phyloP scores from a whole-genome alignment of 2,329 filamentous ascomycete genomes.

The Lomentospora prolificans region DNA sequence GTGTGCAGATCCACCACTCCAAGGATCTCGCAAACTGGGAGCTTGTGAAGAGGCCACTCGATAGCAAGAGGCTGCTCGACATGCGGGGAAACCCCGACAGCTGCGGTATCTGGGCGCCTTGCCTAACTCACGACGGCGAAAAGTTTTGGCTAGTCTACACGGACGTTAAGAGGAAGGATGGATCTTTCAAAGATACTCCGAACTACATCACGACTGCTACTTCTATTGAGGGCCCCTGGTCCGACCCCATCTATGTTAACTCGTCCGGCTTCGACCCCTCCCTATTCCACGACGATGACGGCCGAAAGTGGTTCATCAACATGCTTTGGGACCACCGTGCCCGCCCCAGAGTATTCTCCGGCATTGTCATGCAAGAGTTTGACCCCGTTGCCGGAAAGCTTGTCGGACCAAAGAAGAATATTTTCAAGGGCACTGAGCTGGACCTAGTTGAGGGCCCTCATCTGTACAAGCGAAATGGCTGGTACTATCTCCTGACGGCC shows the following conservation, averaged over 20 bases:
- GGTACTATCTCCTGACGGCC: conserved; percentile 50
- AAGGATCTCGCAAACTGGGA: conserved; percentile 43
- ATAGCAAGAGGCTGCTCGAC: conserved; percentile 39
- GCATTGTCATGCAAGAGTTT: conserved; percentile 50
- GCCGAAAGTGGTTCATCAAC: conserved; percentile 46
- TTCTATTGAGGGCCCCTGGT: conserved; percentile 49
- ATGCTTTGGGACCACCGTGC: conserved; percentile 46
- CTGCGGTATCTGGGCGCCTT: conserved; percentile 56
- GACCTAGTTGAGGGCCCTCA: conserved; percentile 48
- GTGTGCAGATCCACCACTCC: conserved; percentile 46
- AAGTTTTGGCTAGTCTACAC: conserved; percentile 56
- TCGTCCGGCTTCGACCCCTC: conserved; percentile 54
- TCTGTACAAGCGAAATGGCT: conserved; percentile 46
- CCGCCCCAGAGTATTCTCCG: conserved; percentile 39
- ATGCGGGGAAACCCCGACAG: conserved; percentile 51
- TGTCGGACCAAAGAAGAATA: conserved; percentile 44
- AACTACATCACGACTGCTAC: conserved; percentile 52
- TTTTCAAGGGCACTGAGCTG: conserved; percentile 45
- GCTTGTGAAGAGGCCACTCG: conserved; percentile 35
- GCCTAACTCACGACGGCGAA: conserved; percentile 49
- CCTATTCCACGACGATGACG: conserved; percentile 47
- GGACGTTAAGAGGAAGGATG: conserved; percentile 58
- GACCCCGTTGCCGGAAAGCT: conserved; percentile 37
- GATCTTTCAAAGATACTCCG: conserved; percentile 53
- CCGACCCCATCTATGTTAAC: conserved; percentile 48